These are phyloP conservation scores for Leccinum olivaceopallidum DNA, from an alignment of 768 basidiomycete genomes.

Conservation along the genomic window DNA sequence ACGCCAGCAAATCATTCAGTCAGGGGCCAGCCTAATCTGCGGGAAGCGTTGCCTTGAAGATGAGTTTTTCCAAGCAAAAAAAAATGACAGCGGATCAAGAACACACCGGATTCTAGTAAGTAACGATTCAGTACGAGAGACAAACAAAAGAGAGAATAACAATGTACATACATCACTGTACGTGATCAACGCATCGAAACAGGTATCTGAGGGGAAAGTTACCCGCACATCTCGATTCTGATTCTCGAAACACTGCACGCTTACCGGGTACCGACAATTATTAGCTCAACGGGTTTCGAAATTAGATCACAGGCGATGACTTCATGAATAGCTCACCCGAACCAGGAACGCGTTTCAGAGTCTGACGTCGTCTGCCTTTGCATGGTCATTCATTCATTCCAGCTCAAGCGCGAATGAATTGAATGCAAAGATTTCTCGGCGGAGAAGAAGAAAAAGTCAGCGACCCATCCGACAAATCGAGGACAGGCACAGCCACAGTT, in stretches of 20 bases:
- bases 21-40: conserved; percentile 12
- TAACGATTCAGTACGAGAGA: conserved; percentile 8
- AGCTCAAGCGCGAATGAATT: not conserved
- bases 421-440: not conserved
- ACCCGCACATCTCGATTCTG: not conserved
- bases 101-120: not conserved
- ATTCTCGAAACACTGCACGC: not conserved
- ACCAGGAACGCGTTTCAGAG: conserved; percentile 7
- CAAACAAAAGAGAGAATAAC: not conserved
- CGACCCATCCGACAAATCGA: not conserved
- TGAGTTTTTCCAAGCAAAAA: not conserved
- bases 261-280: not conserved
- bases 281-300: not conserved
- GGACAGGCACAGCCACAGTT: conserved; percentile 22
- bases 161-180: conserved; percentile 2
- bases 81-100: conserved; percentile 12
- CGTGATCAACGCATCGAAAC: conserved; percentile 3
- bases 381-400: not conserved
- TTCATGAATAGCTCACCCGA: not conserved
- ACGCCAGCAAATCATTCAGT: not conserved
- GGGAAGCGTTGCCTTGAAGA: conserved; percentile 3
- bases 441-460: conserved; percentile 1
- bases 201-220: not conserved
- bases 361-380: not conserved
- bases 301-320: not conserved